Percentiles rank a stretch among this genome's conserved stretches.
phyloP scores from a whole-genome alignment of 768 basidiomycete species.

The Hericium rajendrae region DNA sequence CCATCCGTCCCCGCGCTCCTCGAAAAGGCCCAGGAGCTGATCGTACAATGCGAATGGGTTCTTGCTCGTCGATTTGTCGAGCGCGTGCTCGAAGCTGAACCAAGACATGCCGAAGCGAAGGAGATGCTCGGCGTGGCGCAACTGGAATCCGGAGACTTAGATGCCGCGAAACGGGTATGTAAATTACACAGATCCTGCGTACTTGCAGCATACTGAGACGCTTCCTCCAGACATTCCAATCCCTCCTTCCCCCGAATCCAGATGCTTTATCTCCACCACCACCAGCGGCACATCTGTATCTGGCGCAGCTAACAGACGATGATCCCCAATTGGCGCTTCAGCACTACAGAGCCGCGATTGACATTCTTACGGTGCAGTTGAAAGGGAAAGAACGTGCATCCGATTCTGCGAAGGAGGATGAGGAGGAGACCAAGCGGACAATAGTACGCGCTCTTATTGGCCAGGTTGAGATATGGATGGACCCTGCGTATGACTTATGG shows the following conservation, averaged over 20 bases:
- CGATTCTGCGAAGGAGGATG: constrained; percentile 26
- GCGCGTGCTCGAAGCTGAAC: constrained; percentile 56
- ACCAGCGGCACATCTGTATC: constrained; percentile 78
- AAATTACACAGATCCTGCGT: too few relatives aligned
- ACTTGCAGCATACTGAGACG: too few relatives aligned
- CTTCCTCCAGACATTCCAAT: constrained; percentile 48
- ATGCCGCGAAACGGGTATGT: constrained; percentile 58
- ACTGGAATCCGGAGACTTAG: constrained; percentile 71
- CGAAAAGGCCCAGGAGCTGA: constrained; percentile 71
- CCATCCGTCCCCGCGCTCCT: constrained; percentile 35
- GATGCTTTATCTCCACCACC: constrained; percentile 50
- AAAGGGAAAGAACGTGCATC: constrained; percentile 64
- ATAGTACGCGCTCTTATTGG: constrained; percentile 74
- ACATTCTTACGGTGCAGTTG: constrained; percentile 54
- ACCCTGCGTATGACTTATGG: constrained; percentile 83
- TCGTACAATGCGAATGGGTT: constrained; percentile 78
- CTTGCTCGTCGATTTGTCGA: constrained; percentile 66
- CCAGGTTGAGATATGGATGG: constrained; percentile 97
- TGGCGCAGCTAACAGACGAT: constrained; percentile 75
- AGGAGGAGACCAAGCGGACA: constrained; percentile 52
- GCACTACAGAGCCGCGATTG: constrained; percentile 76
- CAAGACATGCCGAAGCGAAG: constrained; percentile 54
- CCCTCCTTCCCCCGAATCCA: constrained; percentile 48
- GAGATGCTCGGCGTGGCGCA: constrained; percentile 76
- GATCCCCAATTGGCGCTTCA: constrained; percentile 65